Conservation (phyloP, 371 early-diverging fungal genomes). For the Apophysomyces ossiformis region DNA sequence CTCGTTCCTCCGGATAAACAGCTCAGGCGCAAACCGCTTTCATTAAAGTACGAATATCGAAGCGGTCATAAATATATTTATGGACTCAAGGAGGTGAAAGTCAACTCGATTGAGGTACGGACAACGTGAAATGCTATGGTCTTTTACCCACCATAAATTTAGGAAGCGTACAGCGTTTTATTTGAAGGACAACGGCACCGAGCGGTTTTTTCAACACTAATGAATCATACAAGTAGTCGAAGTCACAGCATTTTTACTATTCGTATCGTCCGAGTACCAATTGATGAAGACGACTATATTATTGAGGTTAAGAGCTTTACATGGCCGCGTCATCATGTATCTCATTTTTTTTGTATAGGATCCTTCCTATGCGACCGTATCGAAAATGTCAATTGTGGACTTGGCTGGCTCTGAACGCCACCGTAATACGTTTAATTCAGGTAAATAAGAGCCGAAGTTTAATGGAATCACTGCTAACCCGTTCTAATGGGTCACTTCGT, state of each 20-base stretch:
- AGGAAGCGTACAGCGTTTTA: slow-evolving; percentile 67
- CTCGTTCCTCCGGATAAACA: slow-evolving; percentile 51
- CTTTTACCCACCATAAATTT: background rate
- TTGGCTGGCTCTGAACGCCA: slow-evolving; percentile 96
- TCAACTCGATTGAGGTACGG: slow-evolving; percentile 51
- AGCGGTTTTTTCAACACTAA: slow-evolving; percentile 64
- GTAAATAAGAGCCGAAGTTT: slow-evolving; percentile 56
- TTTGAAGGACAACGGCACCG: slow-evolving; percentile 66
- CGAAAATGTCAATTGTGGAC: slow-evolving; percentile 88
- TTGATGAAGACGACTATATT: slow-evolving; percentile 52
- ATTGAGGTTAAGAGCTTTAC: slow-evolving; percentile 46
- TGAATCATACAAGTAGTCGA: slow-evolving; percentile 67
- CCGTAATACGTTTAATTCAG: slow-evolving; percentile 77
- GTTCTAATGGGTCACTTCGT: background rate
- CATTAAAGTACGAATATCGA: slow-evolving; percentile 60
- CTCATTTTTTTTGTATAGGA: slow-evolving; percentile 34
- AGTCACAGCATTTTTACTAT: slow-evolving; percentile 79
- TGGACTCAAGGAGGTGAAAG: slow-evolving; percentile 63
- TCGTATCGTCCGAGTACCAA: slow-evolving; percentile 63
- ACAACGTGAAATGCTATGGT: background rate
- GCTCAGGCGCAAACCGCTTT: slow-evolving; percentile 49
- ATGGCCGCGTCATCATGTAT: slow-evolving; percentile 17
- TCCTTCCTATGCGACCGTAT: slow-evolving; percentile 52
- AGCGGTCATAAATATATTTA: slow-evolving; percentile 63
- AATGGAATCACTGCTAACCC: slow-evolving; percentile 54